Base-by-base conservation (phyloP, 257 asterid species). In the Vinca minor region DNA sequence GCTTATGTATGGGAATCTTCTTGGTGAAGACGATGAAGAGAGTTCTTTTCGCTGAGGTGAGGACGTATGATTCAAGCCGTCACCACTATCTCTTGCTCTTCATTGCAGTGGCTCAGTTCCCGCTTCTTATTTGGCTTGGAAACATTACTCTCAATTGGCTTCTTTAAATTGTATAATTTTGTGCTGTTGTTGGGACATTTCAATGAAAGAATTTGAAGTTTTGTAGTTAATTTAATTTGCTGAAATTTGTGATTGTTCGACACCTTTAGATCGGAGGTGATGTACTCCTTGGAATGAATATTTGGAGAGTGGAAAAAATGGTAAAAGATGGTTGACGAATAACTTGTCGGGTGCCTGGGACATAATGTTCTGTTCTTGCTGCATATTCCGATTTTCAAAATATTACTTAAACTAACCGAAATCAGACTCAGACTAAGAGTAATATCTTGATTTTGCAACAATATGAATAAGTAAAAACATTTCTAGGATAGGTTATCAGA, bases 21-120 rank as follows among this genome's bases (percentile, higher is more conserved):
- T 54, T 73, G 57, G 77, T 73, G 58, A 73, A 73, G 70, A 73
- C 73, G 12, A 67, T 68, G 77, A 68, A 73, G 66, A 67, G 73
- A 67, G 77, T 73, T 68, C 70, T 68, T 56, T 67, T 73, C 0
- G 73, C 73, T 3, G 77, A 68, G 55, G 73, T 73, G 39, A 46
- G 77, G 36, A 42, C 69, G 14, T 62, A 62, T 20, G 73, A 73
- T 73, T 73, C 77, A 39, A 67, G 73, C 73, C 52, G 73, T 50
- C 77, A 67, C 29, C 77, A 72, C 42, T 72, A 72, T 53, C 73
- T 61, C 47, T 59, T 72, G 42, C 69, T 72, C 60, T 67, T 72
- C 77, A 72, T 72, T 38, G 77, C 73, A 17, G 2, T 42, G 38
- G 66, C 66, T 26, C 66, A 62, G 53, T 62, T 62, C 36, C 66